Base-by-base conservation (phyloP, 2,329 filamentous ascomycete genomes). In the Iodosphaeria phyllophila region DNA sequence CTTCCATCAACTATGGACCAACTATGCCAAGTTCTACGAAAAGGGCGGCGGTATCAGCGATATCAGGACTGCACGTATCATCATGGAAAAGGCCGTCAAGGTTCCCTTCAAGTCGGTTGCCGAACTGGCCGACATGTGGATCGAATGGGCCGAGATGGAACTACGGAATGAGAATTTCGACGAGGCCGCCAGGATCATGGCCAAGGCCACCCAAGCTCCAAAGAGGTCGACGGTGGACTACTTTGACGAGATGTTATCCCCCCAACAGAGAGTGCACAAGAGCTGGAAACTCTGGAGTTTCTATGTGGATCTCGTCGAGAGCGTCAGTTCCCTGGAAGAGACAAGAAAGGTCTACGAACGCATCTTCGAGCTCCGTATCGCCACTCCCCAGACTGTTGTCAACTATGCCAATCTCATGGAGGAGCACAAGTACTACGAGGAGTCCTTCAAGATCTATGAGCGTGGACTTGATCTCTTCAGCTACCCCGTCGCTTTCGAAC, bases 201-300 rank as follows among this genome's bases (percentile, higher is more conserved):
- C 80, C 20, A 95, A 92, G 49, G 89, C 89, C 11, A 86, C 89
- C 5, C 84, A 92, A 47, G 80, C 89, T n/a, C 84, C 89, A 0
- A 95, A 95, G 50, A 63, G 82, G 35, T 93, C 86, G n/a, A 91
- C 73, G 3, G 83, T 98, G n/a, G 89, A 98, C 54, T 98, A 95
- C 46, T 98, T 95, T 42, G 89, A 98, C 46, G 91, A 98, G 46
- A 82, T 69, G 0, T 57, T 98, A 5, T 83, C 82, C 2, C 86
- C 89, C 4, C 89, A 98, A 46, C 89, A 95, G 54, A 70, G 91
- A 33, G 79, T 98, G 3, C 89, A 98, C 56, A 98, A 98, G 60
- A 92, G 82, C 45, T 98, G 89, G 89, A 98, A 95, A 48, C 55
- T 98, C 8, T 98, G 89, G 89, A 92, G 83, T 51, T 98, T 98